These are phyloP conservation scores for Paramecium pentaurelia DNA, from an alignment of 73 alveolate species.

Conservation along the genomic window DNA sequence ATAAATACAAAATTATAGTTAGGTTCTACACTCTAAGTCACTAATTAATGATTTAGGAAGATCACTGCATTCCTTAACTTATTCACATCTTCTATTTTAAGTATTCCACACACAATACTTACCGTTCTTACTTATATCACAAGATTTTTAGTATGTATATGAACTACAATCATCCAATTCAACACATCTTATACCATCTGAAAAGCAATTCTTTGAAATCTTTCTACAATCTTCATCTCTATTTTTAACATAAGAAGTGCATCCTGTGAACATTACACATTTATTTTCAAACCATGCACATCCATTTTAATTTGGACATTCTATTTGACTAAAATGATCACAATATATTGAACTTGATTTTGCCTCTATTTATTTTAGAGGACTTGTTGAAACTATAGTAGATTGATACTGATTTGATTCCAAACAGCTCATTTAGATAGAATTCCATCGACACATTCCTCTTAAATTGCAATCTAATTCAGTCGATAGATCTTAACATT, in stretches of 20 bases:
- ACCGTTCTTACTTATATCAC: not conserved
- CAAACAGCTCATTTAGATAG: not conserved
- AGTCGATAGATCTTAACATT: not conserved
- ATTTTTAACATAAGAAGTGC: not conserved
- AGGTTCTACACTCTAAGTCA: not conserved
- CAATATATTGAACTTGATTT: not conserved
- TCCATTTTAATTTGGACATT: not conserved
- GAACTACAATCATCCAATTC: not conserved
- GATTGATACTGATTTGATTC: not conserved
- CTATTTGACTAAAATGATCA: not conserved
- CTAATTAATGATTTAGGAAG: not conserved
- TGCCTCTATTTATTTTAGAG: not conserved
- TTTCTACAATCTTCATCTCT: not conserved
- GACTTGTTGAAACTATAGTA: not conserved
- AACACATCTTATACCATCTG: not conserved
- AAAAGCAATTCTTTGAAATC: not conserved
- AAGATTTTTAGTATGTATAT: not conserved
- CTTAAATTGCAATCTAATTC: not conserved
- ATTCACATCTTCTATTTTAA: not conserved
- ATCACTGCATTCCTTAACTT: not conserved
- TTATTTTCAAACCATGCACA: not conserved
- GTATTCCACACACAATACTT: constrained; percentile 3
- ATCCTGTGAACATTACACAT: not conserved
- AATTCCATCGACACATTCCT: not conserved
- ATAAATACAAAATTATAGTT: not conserved